A percentile compares a stretch with the other conserved stretches of the same genome.
phyloP scores from a whole-genome alignment of 2,329 filamentous ascomycete species.

The Fusarium circinatum region DNA sequence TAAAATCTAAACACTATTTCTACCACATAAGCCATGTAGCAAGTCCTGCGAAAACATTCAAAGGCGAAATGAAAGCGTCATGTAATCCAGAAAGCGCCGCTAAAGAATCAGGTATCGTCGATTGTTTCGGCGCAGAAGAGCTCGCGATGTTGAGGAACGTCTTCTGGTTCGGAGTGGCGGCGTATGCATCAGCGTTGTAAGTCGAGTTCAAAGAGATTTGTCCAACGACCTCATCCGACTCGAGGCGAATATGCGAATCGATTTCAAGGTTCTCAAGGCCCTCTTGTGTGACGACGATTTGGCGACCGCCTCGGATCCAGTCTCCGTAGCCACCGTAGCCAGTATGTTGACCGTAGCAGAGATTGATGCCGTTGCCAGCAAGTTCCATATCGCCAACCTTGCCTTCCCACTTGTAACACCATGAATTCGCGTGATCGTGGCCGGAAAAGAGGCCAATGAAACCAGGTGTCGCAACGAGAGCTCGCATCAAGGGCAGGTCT shows the following conservation, averaged over 20 bases:
- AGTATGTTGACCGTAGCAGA: constrained; percentile 72
- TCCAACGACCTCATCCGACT: constrained; percentile 63
- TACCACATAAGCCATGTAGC: constrained; percentile 6
- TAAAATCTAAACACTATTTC: neutral
- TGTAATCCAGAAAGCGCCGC: neutral
- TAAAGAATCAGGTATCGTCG: neutral
- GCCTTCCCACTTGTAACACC: constrained; percentile 64
- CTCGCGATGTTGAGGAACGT: constrained; percentile 29
- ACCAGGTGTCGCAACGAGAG: constrained; percentile 63
- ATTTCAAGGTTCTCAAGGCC: constrained; percentile 54
- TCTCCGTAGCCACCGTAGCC: constrained; percentile 77
- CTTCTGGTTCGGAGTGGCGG: constrained; percentile 53
- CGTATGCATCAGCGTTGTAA: constrained; percentile 67
- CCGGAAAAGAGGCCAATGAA: constrained; percentile 70
- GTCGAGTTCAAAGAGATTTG: constrained; percentile 67
- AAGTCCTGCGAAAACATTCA: neutral
- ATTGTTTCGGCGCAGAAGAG: neutral
- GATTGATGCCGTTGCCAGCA: constrained; percentile 55
- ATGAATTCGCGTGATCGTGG: constrained; percentile 73
- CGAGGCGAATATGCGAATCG: constrained; percentile 70
- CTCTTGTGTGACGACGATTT: constrained; percentile 61
- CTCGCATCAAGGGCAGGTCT: constrained; percentile 71
- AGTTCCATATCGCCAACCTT: constrained; percentile 59
- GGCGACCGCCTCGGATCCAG: constrained; percentile 69
- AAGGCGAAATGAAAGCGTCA: neutral